These are phyloP conservation scores for Puccinia horiana DNA, from an alignment of 1,284 basidiomycete species.

Conservation along the genomic window DNA sequence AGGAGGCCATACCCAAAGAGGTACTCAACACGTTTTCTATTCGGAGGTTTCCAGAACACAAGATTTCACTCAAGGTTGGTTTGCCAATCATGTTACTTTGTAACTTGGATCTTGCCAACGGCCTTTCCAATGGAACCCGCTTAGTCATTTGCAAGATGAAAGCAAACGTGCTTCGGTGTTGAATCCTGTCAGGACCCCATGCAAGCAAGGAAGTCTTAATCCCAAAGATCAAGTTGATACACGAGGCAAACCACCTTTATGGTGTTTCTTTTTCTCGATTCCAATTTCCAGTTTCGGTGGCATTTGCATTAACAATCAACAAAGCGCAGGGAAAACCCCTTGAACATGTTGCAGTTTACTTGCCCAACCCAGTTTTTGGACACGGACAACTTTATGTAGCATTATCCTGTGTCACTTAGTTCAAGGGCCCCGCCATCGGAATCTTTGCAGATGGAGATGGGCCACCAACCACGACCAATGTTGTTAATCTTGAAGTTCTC, in stretches of 20 bases:
- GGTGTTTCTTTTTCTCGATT: neutral
- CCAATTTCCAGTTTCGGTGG: conserved; percentile 7
- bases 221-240: conserved; percentile 9
- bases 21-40: neutral
- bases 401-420: too few species aligned
- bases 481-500: too few species aligned
- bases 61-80: neutral
- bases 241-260: neutral
- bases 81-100: neutral
- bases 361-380: neutral
- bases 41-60: neutral
- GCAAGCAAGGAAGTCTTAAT: neutral
- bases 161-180: neutral
- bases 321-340: conserved; percentile 22
- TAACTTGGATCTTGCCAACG: neutral
- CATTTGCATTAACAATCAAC: conserved; percentile 22
- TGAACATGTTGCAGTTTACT: neutral
- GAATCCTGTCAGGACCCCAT: neutral
- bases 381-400: conserved; percentile 28
- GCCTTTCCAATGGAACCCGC: neutral
- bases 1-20: neutral
- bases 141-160: neutral
- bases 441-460: too few species aligned
- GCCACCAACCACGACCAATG: too few species aligned
- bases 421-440: too few species aligned